Evolutionary conservation across 2,329 filamentous ascomycete genomes (phyloP).

Genomic region (Esteya vermicola): DNA sequence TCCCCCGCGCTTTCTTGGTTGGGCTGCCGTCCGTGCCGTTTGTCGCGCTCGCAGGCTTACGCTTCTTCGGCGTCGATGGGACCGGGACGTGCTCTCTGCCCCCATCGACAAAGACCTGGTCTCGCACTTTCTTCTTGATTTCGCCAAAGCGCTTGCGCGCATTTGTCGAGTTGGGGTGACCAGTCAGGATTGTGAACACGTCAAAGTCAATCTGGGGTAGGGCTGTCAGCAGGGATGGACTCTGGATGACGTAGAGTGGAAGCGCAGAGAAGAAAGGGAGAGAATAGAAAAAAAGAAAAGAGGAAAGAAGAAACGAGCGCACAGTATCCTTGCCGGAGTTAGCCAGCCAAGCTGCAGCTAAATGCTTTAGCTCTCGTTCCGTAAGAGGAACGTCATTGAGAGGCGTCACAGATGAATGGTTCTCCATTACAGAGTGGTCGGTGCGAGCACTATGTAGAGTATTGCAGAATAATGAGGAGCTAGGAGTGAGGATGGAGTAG

Average conservation of each 20-base stretch:
- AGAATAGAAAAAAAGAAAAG: too few species aligned
- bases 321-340: too few species aligned
- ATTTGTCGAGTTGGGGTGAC: conserved; percentile 7
- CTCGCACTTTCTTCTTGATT: conserved; percentile 31
- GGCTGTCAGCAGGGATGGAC: background rate
- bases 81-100: background rate
- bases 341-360: too few species aligned
- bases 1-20: background rate
- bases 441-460: too few species aligned
- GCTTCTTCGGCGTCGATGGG: background rate
- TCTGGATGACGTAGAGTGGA: too few species aligned
- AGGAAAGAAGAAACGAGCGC: too few species aligned
- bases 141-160: conserved; percentile 43
- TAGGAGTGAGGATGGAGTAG: too few species aligned
- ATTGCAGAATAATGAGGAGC: too few species aligned
- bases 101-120: conserved; percentile 2
- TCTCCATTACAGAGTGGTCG: too few species aligned
- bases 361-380: too few species aligned
- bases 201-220: conserved; percentile 9
- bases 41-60: background rate
- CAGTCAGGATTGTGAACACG: conserved; percentile 7
- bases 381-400: too few species aligned
- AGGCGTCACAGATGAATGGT: too few species aligned
- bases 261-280: background rate
- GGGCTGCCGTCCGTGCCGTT: background rate